A percentile compares a stretch with the other conserved stretches of the same genome.
Conservation (phyloP, 345 rosid species). For the Brassica incana region DNA sequence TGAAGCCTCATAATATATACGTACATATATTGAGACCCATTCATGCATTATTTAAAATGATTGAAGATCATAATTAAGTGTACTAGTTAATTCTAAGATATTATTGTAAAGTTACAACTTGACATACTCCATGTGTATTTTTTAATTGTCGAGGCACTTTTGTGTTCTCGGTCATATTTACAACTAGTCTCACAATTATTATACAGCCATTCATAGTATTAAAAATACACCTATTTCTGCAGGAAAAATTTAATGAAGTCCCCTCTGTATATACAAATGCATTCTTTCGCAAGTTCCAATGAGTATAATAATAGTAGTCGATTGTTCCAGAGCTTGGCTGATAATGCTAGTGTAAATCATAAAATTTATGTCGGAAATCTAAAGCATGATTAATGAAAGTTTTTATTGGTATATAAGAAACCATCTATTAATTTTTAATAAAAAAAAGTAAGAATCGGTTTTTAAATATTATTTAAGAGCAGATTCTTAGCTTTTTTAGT, state of each 20-base stretch:
- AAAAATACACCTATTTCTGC: not conserved
- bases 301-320: slow-evolving; percentile 3
- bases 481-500: no score
- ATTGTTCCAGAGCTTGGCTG: slow-evolving; percentile 5
- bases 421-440: no score
- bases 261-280: slow-evolving; percentile 2
- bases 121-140: slow-evolving; percentile 33
- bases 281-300: slow-evolving; percentile 34
- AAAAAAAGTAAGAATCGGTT: no score
- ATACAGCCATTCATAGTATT: slow-evolving; percentile 11
- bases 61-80: slow-evolving; percentile 25
- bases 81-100: slow-evolving; percentile 18
- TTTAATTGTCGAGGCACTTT: slow-evolving; percentile 38
- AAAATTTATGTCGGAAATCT: slow-evolving; percentile 15
- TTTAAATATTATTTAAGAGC: no score
- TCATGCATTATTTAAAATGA: slow-evolving; percentile 37
- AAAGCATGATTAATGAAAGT: no score
- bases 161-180: slow-evolving; percentile 31
- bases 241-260: slow-evolving; percentile 21
- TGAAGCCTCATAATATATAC: slow-evolving; percentile 9
- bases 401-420: no score
- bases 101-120: slow-evolving; percentile 32
- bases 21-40: slow-evolving; percentile 14
- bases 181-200: slow-evolving; percentile 32
- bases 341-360: slow-evolving; percentile 18